Conservation (phyloP, 352 stramenopile genomes). For the Phytophthora sansomeana region DNA sequence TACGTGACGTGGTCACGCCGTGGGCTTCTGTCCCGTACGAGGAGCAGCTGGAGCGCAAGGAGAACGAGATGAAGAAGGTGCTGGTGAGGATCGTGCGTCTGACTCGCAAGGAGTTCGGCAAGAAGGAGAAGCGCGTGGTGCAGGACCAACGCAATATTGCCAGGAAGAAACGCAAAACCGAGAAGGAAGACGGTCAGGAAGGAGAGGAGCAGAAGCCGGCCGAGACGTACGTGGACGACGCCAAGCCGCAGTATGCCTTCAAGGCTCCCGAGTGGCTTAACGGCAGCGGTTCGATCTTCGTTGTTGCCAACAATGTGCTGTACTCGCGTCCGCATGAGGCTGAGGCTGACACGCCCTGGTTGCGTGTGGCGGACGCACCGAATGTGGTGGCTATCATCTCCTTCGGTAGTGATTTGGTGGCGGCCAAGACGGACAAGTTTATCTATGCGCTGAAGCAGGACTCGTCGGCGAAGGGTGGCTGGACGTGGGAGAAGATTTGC, state of each 20-base stretch:
- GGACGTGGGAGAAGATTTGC: constrained; percentile 63
- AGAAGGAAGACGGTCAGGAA: constrained; percentile 78
- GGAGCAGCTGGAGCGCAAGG: constrained; percentile 86
- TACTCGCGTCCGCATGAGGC: constrained; percentile 74
- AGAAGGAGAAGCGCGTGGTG: constrained; percentile 86
- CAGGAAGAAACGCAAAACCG: constrained; percentile 65
- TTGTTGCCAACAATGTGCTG: constrained; percentile 62
- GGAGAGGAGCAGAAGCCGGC: constrained; percentile 38
- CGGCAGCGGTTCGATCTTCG: constrained; percentile 78
- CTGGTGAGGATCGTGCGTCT: constrained; percentile 87
- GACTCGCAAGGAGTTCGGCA: constrained; percentile 85
- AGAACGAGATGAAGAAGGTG: constrained; percentile 92
- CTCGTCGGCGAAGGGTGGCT: constrained; percentile 20
- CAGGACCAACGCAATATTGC: constrained; percentile 64
- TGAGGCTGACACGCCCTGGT: constrained; percentile 49
- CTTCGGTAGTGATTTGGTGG: constrained; percentile 79
- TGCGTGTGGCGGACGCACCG: constrained; percentile 44
- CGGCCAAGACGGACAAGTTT: constrained; percentile 56
- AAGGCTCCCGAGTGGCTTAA: constrained; percentile 79
- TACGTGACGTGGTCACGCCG: constrained; percentile 82
- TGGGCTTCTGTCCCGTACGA: constrained; percentile 83
- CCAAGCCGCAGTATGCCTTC: constrained; percentile 46
- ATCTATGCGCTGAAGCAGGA: constrained; percentile 64
- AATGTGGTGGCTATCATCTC: constrained; percentile 73
- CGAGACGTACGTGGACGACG: constrained; percentile 30